Evolutionary conservation across 2,329 filamentous ascomycete genomes (phyloP).

Genomic region (Penicillium sp.): DNA sequence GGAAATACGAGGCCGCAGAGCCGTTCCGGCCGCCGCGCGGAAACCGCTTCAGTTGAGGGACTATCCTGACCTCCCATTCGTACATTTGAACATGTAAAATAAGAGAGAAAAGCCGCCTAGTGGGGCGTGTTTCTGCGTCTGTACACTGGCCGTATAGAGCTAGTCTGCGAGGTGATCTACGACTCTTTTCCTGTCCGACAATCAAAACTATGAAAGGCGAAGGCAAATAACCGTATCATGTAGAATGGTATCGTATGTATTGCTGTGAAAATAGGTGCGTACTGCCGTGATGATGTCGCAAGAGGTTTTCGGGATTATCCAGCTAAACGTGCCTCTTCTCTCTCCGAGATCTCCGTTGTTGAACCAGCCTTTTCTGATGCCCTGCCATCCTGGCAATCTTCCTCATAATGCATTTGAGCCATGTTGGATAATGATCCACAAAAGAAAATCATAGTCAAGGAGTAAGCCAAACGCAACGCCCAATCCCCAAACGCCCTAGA

Average conservation of each 20-base stretch:
- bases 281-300: background rate
- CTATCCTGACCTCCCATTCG: background rate
- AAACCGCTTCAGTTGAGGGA: slow-evolving; percentile 71
- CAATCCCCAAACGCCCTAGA: slow-evolving; percentile 10
- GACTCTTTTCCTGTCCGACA: background rate
- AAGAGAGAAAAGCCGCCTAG: background rate
- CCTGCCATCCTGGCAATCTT: background rate
- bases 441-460: background rate
- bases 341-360: background rate
- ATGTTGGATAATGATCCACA: background rate
- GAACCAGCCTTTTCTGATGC: background rate
- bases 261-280: background rate
- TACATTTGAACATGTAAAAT: slow-evolving; percentile 7
- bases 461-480: slow-evolving; percentile 13
- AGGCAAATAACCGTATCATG: background rate
- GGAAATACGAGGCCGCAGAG: slow-evolving; percentile 81
- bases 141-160: background rate
- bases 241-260: background rate
- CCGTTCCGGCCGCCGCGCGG: slow-evolving; percentile 80
- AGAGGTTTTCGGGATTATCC: background rate
- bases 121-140: background rate
- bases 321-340: background rate
- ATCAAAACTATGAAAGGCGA: background rate
- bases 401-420: background rate
- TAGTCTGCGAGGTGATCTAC: background rate